phyloP scores from a whole-genome alignment of 208 protist genomes.

The Tritrichomonas musculus region DNA sequence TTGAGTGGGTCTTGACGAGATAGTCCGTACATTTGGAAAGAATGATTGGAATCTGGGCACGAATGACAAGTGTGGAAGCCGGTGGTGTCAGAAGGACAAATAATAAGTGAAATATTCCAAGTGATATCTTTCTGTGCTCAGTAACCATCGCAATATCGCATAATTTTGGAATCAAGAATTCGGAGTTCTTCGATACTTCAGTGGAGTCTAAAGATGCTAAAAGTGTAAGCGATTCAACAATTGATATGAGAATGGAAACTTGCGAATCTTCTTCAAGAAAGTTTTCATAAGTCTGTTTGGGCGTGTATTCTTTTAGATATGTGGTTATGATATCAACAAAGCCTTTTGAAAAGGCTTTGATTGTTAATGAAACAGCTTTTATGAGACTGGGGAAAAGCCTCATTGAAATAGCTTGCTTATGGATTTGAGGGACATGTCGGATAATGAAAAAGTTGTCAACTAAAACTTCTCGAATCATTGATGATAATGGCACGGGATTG shows the following conservation, averaged over 20 bases:
- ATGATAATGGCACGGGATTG: neutral
- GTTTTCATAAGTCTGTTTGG: neutral
- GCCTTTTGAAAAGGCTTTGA: neutral
- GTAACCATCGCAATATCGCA: neutral
- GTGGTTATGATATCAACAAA: neutral
- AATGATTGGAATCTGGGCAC: neutral
- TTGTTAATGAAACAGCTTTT: neutral
- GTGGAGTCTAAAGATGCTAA: neutral
- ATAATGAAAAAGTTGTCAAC: neutral
- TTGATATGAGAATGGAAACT: neutral
- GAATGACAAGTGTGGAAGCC: neutral
- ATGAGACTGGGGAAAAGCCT: neutral
- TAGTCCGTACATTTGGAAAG: neutral
- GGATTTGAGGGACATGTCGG: neutral
- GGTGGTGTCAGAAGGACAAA: neutral
- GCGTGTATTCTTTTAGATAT: neutral
- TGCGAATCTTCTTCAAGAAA: neutral
- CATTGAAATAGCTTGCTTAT: neutral
- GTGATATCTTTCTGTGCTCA: neutral
- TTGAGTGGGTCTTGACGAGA: neutral
- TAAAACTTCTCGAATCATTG: neutral
- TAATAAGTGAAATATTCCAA: neutral
- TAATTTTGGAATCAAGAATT: neutral
- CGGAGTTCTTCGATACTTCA: neutral
- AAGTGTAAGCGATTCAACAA: neutral